These are phyloP conservation scores for Rhizopogon rudus DNA, from an alignment of 768 basidiomycete genomes.

Conservation along the genomic window DNA sequence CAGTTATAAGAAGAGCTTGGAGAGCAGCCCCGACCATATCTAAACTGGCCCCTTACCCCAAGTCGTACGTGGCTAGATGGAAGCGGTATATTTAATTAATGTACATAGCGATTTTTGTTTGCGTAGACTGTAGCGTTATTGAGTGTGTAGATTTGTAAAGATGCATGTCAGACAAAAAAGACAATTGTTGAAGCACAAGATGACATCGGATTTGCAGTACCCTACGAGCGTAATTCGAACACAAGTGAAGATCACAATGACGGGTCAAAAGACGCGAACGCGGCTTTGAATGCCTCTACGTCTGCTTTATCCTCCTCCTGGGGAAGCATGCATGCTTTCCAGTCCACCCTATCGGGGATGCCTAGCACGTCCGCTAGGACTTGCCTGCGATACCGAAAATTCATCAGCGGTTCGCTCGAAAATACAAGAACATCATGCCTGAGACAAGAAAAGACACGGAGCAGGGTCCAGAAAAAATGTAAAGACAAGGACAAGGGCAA, in stretches of 20 bases:
- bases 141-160: background rate
- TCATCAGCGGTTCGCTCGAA: background rate
- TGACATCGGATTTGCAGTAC: background rate
- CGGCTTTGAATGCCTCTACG: conserved; percentile 76
- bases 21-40: conserved; percentile 24
- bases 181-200: background rate
- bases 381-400: conserved; percentile 45
- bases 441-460: background rate
- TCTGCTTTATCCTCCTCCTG: conserved; percentile 87
- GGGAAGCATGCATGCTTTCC: conserved; percentile 81
- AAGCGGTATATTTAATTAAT: background rate
- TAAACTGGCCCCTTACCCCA: conserved; percentile 5
- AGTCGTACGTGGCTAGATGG: background rate
- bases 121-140: background rate
- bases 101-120: background rate
- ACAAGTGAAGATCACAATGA: conserved; percentile 18
- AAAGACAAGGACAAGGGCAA: background rate
- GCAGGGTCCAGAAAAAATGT: background rate
- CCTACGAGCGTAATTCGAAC: background rate
- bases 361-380: conserved; percentile 75
- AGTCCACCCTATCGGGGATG: conserved; percentile 78
- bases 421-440: background rate
- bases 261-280: conserved; percentile 74
- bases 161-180: background rate
- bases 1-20: conserved; percentile 59